Base-by-base conservation (phyloP, 495 filamentous ascomycete genomes). In the Aspergillus conjunctus region DNA sequence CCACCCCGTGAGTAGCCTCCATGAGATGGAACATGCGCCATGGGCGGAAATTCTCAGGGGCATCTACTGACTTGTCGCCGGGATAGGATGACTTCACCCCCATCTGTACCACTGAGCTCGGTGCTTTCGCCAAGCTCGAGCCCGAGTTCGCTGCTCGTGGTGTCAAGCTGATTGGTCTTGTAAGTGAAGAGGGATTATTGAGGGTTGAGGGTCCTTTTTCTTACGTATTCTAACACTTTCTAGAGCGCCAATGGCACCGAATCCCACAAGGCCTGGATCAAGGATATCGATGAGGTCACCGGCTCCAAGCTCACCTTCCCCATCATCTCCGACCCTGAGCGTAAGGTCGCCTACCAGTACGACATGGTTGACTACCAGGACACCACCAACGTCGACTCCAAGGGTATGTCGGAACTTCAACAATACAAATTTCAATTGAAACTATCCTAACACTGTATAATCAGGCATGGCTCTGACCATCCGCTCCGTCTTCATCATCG, bases 91-190 rank as follows among this genome's bases (percentile, higher is more conserved):
- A 93, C 77, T 92, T 87, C 80, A 92, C 92, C 8, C 92, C 93
- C 63, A 92, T 98, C 64, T 98, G 94, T 84, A 98, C 94, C 75
- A 98, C 94, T 60, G 94, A 98, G 85, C 89, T 98, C 65, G 94
- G 94, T 72, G 95, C 95, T 62, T 97, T 87, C 71, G 93, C 95
- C 66, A 96, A 96, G 78, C 89, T 98, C 63, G 91, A 97, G 83
- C 91, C 92, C 59, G 94, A 98, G 80, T 98, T 98, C 84, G 83
- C 83, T 70, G 91, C 91, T 80, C 90, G 94, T 66, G 90, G 89
- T 59, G 91, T 96, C 71, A 92, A 98, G 87, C 81, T 98, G 70
- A 96, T 98, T 66, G 94, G 94, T 62, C 85, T 98, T 62, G 94
- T 90, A 39, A 90, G 92, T 73, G 91, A 92, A 82, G 91, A 17